A percentile compares a stretch with the other conserved stretches of the same genome.
Conservation (phyloP, 2,329 filamentous ascomycete species). For the Phialophora expanda region DNA sequence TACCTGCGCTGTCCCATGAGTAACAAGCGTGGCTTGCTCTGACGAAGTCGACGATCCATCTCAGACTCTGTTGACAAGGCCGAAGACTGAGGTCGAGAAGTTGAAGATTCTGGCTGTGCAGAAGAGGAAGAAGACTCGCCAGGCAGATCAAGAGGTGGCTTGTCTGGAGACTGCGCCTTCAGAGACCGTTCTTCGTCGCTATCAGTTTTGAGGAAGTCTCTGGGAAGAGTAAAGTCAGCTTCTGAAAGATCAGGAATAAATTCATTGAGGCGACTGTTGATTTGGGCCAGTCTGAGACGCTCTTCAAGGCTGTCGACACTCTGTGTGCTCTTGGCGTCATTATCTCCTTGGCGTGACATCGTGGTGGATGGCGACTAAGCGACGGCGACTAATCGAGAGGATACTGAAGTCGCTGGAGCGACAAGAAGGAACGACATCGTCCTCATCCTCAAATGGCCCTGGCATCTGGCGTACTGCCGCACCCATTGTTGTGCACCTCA, state of each 20-base stretch:
- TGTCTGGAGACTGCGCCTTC: conserved; percentile 12
- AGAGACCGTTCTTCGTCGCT: conserved; percentile 21
- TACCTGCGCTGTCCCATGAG: conserved; percentile 96
- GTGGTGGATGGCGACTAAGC: neutral
- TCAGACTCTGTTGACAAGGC: neutral
- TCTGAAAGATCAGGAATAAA: conserved; percentile 13
- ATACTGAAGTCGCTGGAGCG: neutral
- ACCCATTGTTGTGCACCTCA: neutral
- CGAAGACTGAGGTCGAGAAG: conserved; percentile 1
- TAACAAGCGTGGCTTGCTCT: conserved; percentile 80
- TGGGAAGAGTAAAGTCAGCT: conserved; percentile 24
- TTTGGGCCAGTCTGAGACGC: conserved; percentile 18
- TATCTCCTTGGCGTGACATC: conserved; percentile 15
- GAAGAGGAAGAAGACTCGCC: conserved; percentile 3
- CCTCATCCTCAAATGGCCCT: neutral
- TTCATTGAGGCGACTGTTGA: conserved; percentile 21
- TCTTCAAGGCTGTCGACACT: conserved; percentile 21
- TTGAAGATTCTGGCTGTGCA: neutral
- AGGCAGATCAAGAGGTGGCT: neutral
- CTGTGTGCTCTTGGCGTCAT: conserved; percentile 12
- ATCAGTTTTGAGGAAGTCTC: conserved; percentile 24
- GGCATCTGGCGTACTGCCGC: conserved; percentile 6
- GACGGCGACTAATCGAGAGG: conserved; percentile 1
- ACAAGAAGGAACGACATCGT: conserved; percentile 11
- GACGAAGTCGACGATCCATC: conserved; percentile 52